Conservation (phyloP, 108 stramenopile species). For the Cyclotella sp. region DNA sequence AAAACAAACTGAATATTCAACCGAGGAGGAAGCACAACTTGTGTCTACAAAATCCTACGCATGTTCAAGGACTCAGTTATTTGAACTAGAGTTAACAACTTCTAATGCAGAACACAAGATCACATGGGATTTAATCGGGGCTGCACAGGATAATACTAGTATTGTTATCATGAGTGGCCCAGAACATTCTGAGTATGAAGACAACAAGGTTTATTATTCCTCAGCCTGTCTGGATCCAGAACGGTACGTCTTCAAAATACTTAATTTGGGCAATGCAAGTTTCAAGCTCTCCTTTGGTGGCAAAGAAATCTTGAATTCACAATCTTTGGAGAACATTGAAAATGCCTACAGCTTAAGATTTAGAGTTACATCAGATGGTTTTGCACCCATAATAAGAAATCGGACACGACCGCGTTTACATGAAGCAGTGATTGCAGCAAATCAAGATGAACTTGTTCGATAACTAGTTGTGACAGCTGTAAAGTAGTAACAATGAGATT, state of each 20-base stretch:
- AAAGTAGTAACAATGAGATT: too few relatives aligned
- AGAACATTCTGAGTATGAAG: neutral
- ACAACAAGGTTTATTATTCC: neutral
- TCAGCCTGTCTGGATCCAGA: neutral
- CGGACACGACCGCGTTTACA: neutral
- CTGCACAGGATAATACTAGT: neutral
- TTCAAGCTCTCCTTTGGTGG: neutral
- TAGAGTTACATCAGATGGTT: neutral
- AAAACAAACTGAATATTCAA: neutral
- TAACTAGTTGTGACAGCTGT: too few relatives aligned
- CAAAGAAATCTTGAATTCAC: neutral
- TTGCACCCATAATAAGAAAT: neutral
- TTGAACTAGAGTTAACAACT: neutral
- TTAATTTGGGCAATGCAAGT: neutral
- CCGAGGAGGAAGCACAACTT: neutral
- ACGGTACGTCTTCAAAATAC: neutral
- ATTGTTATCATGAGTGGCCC: neutral
- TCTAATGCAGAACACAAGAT: neutral
- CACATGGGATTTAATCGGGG: neutral
- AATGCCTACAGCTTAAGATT: neutral
- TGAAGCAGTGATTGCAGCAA: neutral
- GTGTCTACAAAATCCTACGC: neutral
- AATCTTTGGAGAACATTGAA: neutral
- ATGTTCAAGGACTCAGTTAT: neutral
- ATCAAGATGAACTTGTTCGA: neutral